These are phyloP conservation scores for Podaxis carcinomalis DNA, from an alignment of 768 basidiomycete species.

Conservation along the genomic window DNA sequence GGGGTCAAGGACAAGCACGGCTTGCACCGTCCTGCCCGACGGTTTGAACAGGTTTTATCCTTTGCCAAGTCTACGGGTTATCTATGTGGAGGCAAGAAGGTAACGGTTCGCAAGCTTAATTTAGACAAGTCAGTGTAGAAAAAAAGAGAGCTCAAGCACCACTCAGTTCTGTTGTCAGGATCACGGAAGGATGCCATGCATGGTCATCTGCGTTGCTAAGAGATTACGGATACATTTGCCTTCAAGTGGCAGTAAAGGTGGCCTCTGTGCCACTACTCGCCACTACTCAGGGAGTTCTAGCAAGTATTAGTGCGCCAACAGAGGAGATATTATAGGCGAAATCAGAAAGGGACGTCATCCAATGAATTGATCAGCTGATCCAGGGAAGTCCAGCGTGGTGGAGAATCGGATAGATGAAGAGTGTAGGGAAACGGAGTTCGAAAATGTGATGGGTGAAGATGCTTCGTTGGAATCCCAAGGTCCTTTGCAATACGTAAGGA, in stretches of 20 bases:
- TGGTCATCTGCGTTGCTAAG: conserved; percentile 38
- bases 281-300: conserved; percentile 34
- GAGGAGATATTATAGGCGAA: conserved; percentile 45
- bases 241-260: conserved; percentile 71
- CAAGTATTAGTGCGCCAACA: conserved; percentile 68
- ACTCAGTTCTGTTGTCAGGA: not conserved
- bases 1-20: not conserved
- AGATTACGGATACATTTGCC: conserved; percentile 53
- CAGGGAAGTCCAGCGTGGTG: conserved; percentile 14
- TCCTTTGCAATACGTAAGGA: conserved; percentile 23
- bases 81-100: not conserved
- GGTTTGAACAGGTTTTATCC: not conserved
- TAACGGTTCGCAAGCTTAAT: not conserved
- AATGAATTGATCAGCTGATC: conserved; percentile 18
- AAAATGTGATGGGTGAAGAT: conserved; percentile 21
- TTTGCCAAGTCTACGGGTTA: not conserved
- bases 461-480: conserved; percentile 17
- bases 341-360: conserved; percentile 19
- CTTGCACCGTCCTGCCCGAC: not conserved
- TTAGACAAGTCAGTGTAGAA: not conserved
- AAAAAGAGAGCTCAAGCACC: not conserved
- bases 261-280: conserved; percentile 61
- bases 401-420: conserved; percentile 23
- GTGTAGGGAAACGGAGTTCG: conserved; percentile 23
- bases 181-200: not conserved